phyloP scores from a whole-genome alignment of 2,329 filamentous ascomycete genomes.

The Diaporthe vaccinii region DNA sequence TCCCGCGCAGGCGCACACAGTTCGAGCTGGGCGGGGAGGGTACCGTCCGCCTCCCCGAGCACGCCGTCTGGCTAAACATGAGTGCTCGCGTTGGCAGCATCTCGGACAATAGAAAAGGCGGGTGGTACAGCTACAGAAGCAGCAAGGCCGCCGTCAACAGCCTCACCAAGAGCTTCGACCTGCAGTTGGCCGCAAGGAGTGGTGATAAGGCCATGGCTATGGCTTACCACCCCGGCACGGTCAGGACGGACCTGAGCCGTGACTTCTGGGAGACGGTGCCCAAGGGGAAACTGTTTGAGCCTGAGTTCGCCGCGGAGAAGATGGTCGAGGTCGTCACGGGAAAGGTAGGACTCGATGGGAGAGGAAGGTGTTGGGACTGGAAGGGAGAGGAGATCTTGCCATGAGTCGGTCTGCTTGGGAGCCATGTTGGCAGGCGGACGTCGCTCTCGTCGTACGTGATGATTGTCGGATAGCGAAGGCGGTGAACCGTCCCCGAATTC shows the following conservation, averaged over 20 bases:
- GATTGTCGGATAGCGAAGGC: background rate
- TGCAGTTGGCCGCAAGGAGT: conserved; percentile 69
- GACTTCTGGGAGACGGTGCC: conserved; percentile 78
- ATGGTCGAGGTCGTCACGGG: conserved; percentile 70
- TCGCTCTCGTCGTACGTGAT: background rate
- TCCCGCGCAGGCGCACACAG: conserved; percentile 70
- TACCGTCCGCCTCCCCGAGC: conserved; percentile 55
- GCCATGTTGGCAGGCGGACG: background rate
- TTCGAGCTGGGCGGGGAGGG: conserved; percentile 45
- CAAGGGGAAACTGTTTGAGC: conserved; percentile 73
- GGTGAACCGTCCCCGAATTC: background rate
- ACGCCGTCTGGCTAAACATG: conserved; percentile 80
- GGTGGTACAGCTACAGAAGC: conserved; percentile 86
- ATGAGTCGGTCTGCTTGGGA: conserved; percentile 50
- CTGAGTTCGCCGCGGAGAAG: conserved; percentile 75
- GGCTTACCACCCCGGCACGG: conserved; percentile 84
- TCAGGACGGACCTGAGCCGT: conserved; percentile 79
- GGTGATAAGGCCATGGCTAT: conserved; percentile 76
- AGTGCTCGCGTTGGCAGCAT: conserved; percentile 83
- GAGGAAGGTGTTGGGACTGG: conserved; percentile 79
- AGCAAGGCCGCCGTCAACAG: conserved; percentile 83
- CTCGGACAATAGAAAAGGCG: conserved; percentile 78
- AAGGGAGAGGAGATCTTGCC: conserved; percentile 73
- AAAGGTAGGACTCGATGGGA: conserved; percentile 61
- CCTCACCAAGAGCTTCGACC: conserved; percentile 78